Evolutionary conservation across 306 rosid genomes (phyloP), one percentile per base, ranked within the genome.

Genomic region (Carpinus viminea): DNA sequence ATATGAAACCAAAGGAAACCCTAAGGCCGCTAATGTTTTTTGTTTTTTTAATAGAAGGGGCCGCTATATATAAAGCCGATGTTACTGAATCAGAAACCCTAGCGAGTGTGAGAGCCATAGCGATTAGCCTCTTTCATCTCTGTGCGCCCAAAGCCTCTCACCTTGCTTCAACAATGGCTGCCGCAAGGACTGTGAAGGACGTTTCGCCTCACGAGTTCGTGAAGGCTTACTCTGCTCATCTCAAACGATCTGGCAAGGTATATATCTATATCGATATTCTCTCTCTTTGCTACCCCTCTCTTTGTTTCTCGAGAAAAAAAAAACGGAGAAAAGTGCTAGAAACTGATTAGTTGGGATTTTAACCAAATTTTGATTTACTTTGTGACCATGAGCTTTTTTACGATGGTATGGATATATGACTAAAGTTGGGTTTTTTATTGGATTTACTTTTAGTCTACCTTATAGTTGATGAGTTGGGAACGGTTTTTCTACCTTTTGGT

Each of bases 161-260:
- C 65, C 61, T 59, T 59, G 65, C 16, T 21, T 59, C 65, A 59
- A 20, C 65, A 24, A 66, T 66, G 72, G 92, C 88, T 21, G 76
- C 88, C 4, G 88, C 89, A 1, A 91, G 73, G 72, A 91, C 90
- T 1, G 92, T 91, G 31, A 89, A 91, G 70, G 97, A 91, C 16
- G 93, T 91, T 34, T 88, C 92, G 0, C 96, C 96, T 16, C 96
- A 89, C 55, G 89, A 87, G 70, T 91, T 91, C 48, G 96, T 89
- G 38, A 89, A 91, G 89, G 93, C 96, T 50, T 91, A 91, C 71
- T 74, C 96, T 2, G 85, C 92, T 70, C 92, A 91, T 68, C 89
- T 91, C 36, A 91, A 91, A 74, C 88, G 92, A 17, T 89, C 93
- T 13, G 96, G 91, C 57, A 74, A 82, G 87, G 96, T 89, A 20